Evolutionary conservation across 176 grass and related monocot genomes (phyloP).

Genomic region (Juncus effusus): DNA sequence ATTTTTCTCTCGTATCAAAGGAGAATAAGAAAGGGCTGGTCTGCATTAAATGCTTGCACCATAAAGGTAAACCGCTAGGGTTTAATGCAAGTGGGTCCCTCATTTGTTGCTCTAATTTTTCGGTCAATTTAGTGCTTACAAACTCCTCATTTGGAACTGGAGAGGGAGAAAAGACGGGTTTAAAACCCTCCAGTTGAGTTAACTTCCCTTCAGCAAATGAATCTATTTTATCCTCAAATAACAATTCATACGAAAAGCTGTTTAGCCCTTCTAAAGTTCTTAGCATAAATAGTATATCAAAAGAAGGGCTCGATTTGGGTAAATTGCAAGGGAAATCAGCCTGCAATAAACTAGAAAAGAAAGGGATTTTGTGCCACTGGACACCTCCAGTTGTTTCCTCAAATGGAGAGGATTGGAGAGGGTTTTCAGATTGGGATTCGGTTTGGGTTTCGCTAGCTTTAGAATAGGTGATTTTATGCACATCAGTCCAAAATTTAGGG

Average conservation of each 20-base stretch:
- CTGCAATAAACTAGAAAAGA: slow-evolving; percentile 65
- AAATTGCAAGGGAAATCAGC: slow-evolving; percentile 74
- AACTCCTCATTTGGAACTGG: slow-evolving; percentile 74
- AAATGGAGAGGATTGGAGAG: slow-evolving; percentile 28
- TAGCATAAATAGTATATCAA: slow-evolving; percentile 93
- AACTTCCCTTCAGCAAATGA: slow-evolving; percentile 60
- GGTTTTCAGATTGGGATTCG: slow-evolving; percentile 7
- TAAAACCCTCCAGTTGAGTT: slow-evolving; percentile 56
- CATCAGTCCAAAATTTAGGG: slow-evolving; percentile 68
- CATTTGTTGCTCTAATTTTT: slow-evolving; percentile 99
- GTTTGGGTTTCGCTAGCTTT: slow-evolving; percentile 36
- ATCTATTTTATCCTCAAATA: slow-evolving; percentile 50
- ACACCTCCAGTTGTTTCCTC: slow-evolving; percentile 35
- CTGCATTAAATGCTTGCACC: slow-evolving; percentile 79
- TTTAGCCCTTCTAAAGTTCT: slow-evolving; percentile 85
- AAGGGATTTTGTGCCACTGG: slow-evolving; percentile 53
- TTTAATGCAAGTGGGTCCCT: slow-evolving; percentile 67
- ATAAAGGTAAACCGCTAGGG: slow-evolving; percentile 65
- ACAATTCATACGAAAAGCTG: slow-evolving; percentile 46
- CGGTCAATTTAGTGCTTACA: slow-evolving; percentile 71
- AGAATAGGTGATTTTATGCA: slow-evolving; percentile 69
- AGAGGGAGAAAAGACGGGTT: slow-evolving; percentile 31
- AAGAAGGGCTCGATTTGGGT: slow-evolving; percentile 52
- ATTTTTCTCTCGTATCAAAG: slow-evolving; percentile 85
- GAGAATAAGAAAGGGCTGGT: slow-evolving; percentile 97